phyloP scores from a whole-genome alignment of 768 basidiomycete species.

The Trametes punicea region DNA sequence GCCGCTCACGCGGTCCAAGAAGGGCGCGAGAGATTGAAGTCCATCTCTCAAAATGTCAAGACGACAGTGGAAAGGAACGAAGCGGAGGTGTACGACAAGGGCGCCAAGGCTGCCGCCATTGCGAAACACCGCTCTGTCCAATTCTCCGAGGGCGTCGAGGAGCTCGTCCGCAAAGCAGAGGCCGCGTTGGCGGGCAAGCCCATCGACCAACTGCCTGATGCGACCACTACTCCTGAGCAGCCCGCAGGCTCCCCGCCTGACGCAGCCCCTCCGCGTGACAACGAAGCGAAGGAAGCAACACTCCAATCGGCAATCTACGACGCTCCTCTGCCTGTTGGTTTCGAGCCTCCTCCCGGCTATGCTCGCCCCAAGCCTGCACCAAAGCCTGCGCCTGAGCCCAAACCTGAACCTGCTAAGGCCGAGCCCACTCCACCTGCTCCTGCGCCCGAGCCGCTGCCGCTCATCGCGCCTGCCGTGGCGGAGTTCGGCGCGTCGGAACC shows the following conservation, averaged over 20 bases:
- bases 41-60: constrained; percentile 45
- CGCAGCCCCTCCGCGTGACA: constrained; percentile 24
- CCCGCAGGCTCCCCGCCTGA: constrained; percentile 28
- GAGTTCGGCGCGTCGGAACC: constrained; percentile 77
- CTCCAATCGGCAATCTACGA: constrained; percentile 49
- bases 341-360: constrained; percentile 92
- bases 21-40: constrained; percentile 44
- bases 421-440: constrained; percentile 30
- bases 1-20: constrained; percentile 40
- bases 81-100: constrained; percentile 29
- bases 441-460: constrained; percentile 55
- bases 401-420: constrained; percentile 22
- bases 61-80: constrained; percentile 42
- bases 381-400: constrained; percentile 3
- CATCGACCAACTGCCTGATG: constrained; percentile 26
- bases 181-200: constrained; percentile 55
- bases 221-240: constrained; percentile 26
- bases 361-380: constrained; percentile 47
- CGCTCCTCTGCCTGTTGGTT: constrained; percentile 83
- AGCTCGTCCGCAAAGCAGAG: constrained; percentile 71
- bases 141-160: constrained; percentile 61
- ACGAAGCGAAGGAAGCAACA: constrained; percentile 17
- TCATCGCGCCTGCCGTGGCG: constrained; percentile 76
- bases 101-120: constrained; percentile 39
- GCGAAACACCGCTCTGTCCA: constrained; percentile 44